phyloP scores from a whole-genome alignment of 2,329 filamentous ascomycete genomes.

The Rasamsonia emersonii region DNA sequence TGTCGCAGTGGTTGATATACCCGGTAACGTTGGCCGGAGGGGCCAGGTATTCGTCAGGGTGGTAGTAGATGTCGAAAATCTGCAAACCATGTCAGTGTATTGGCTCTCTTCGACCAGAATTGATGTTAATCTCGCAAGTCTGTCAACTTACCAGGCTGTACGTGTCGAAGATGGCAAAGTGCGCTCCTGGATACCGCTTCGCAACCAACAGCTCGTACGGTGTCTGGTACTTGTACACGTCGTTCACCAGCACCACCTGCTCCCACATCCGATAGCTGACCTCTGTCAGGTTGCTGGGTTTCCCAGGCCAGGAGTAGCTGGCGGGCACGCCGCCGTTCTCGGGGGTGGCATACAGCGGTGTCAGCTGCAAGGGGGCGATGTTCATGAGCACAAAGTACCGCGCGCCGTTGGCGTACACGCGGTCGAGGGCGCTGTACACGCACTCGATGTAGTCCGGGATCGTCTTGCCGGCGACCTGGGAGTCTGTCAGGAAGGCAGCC shows the following conservation, averaged over 20 bases:
- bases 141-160: conserved; percentile 44
- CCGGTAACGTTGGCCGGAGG: conserved; percentile 55
- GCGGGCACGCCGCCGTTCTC: conserved; percentile 35
- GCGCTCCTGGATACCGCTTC: conserved; percentile 44
- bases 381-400: conserved; percentile 67
- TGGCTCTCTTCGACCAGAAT: neutral
- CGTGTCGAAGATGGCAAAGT: conserved; percentile 59
- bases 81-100: conserved; percentile 15
- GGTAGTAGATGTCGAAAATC: conserved; percentile 55
- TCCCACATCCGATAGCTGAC: conserved; percentile 45
- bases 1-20: conserved; percentile 48
- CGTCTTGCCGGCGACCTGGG: conserved; percentile 50
- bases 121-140: neutral
- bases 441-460: conserved; percentile 60
- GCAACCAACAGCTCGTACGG: conserved; percentile 37
- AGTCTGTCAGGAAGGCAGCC: conserved; percentile 57
- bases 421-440: conserved; percentile 55
- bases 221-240: conserved; percentile 44
- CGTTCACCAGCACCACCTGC: conserved; percentile 43
- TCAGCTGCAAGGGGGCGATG: conserved; percentile 55
- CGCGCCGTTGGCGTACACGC: conserved; percentile 57
- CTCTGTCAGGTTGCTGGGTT: conserved; percentile 42
- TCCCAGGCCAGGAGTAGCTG: conserved; percentile 41
- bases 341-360: conserved; percentile 55
- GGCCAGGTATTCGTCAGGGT: conserved; percentile 54